A percentile compares a stretch with the other conserved stretches of the same genome.
These are phyloP conservation scores for Geopyxis carbonaria DNA, from an alignment of 495 filamentous ascomycete genomes.

Conservation along the genomic window DNA sequence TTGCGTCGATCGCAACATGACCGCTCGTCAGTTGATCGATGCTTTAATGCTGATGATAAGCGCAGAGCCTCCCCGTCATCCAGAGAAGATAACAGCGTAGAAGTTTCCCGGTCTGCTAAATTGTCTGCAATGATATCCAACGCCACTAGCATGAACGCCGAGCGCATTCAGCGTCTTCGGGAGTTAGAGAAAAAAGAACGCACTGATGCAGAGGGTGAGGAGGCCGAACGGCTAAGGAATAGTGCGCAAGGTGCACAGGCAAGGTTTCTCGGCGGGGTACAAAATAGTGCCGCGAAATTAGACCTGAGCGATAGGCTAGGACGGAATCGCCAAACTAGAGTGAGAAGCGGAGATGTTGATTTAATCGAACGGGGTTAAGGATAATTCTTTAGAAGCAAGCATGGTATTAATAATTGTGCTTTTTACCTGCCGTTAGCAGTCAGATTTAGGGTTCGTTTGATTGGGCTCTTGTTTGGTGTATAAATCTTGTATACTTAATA, in stretches of 20 bases:
- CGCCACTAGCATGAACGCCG: constrained; percentile 58
- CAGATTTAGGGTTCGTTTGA: no score
- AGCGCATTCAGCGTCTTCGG: constrained; percentile 53
- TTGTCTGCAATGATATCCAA: constrained; percentile 69
- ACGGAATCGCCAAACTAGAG: constrained; percentile 32
- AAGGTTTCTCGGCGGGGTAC: constrained; percentile 41
- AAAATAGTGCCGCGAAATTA: constrained; percentile 41
- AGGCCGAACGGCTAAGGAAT: constrained; percentile 37
- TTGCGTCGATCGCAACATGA: background rate
- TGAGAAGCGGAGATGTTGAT: background rate
- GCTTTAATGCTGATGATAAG: background rate
- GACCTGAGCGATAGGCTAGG: constrained; percentile 40
- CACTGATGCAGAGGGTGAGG: constrained; percentile 45
- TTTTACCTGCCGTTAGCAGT: no score
- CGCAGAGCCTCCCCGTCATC: background rate
- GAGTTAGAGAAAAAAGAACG: constrained; percentile 50
- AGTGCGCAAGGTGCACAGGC: constrained; percentile 45
- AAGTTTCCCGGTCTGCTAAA: constrained; percentile 45
- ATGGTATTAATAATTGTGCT: no score
- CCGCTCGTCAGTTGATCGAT: background rate
- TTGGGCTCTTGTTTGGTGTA: no score
- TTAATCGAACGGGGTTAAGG: no score
- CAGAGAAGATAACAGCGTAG: constrained; percentile 23
- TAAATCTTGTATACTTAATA: no score
- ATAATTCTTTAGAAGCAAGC: no score